Evolutionary conservation across 176 grass and related monocot genomes (phyloP), one percentile per base, ranked within the genome.

Genomic region (Dendrocalamus sinicus): DNA sequence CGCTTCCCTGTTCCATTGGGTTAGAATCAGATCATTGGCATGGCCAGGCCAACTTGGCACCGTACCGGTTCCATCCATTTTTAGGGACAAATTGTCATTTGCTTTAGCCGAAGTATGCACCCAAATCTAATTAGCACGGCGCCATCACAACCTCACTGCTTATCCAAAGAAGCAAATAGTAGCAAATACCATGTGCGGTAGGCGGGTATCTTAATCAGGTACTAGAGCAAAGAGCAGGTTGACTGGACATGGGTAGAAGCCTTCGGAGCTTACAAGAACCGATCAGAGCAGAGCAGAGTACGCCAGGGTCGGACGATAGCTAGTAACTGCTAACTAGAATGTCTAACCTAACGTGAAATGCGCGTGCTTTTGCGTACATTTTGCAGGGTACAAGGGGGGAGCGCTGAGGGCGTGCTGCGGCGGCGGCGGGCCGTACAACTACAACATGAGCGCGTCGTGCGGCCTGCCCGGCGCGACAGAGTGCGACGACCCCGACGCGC

Each of bases 401-500:
- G 88, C 93, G 0, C 89, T 97, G 1, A 72, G 78, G 2, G 92
- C 72, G 19, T 97, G 93, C 83, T 97, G 95, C 54, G 91, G 95
- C 72, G 91, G 89, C 76, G 92, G 91, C 0, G 93, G 95, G 0
- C 86, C 88, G 5, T 97, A 97, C 79, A 95, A 97, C 89, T 92
- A 87, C 81, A 97, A 91, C 90, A 64, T 86, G 67, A 93, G 87
- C 81, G 85, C 91, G 9, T 73, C 48, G 15, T 95, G 95, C 23
- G 93, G 86, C 2, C 63, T 85, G 0, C 87, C 95, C 2, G 79
- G 88, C 26, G 89, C 93, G 17, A 90, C 79, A 23, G 61, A 23
- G 20, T 97, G 95, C 75, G 41, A 35, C 0, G 88, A 95, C 85
- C 95, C 95, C 8, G 86, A 89, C 63, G 76, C 79, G 20, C 89